A percentile compares a stretch with the other conserved stretches of the same genome.
These are phyloP conservation scores for Gloeophyllum trabeum DNA, from an alignment of 768 basidiomycete genomes.

Conservation along the genomic window DNA sequence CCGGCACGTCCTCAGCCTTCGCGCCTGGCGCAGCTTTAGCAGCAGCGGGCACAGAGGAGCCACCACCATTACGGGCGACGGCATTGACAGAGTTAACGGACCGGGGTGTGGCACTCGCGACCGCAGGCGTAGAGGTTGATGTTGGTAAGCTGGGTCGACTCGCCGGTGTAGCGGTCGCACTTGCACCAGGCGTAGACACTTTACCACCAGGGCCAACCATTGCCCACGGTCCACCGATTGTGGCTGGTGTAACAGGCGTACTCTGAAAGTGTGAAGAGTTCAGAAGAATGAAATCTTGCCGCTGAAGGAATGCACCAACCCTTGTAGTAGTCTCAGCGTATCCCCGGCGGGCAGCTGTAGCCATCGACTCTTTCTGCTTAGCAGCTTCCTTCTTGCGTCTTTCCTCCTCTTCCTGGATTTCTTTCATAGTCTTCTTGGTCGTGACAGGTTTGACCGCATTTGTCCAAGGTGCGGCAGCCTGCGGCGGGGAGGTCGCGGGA, in stretches of 20 bases:
- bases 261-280: slow-evolving; percentile 5
- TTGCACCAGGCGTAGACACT: slow-evolving; percentile 20
- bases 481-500: slow-evolving; percentile 18
- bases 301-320: slow-evolving; percentile 25
- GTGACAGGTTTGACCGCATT: slow-evolving; percentile 39
- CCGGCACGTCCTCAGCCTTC: slow-evolving; percentile 50
- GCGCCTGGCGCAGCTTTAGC: slow-evolving; percentile 12
- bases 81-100: slow-evolving; percentile 1
- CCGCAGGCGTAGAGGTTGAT: slow-evolving; percentile 21
- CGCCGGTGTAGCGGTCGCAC: slow-evolving; percentile 16
- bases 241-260: slow-evolving; percentile 12
- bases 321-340: slow-evolving; percentile 76
- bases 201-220: slow-evolving; percentile 81
- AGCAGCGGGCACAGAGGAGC: slow-evolving; percentile 12
- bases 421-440: slow-evolving; percentile 90
- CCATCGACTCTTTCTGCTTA: slow-evolving; percentile 46
- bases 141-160: slow-evolving; percentile 24
- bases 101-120: slow-evolving; percentile 15
- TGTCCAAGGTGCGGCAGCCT: slow-evolving; percentile 42
- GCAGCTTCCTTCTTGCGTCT: slow-evolving; percentile 56
- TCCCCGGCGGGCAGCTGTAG: slow-evolving; percentile 49
- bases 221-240: slow-evolving; percentile 59
- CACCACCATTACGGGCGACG: slow-evolving; percentile 3
- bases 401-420: slow-evolving; percentile 98
- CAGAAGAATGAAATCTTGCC: slow-evolving; percentile 2